A percentile compares a stretch with the other conserved stretches of the same genome.
Evolutionary conservation across 169 alveolate genomes (phyloP).

Genomic region (Eimeria brunetti): DNA sequence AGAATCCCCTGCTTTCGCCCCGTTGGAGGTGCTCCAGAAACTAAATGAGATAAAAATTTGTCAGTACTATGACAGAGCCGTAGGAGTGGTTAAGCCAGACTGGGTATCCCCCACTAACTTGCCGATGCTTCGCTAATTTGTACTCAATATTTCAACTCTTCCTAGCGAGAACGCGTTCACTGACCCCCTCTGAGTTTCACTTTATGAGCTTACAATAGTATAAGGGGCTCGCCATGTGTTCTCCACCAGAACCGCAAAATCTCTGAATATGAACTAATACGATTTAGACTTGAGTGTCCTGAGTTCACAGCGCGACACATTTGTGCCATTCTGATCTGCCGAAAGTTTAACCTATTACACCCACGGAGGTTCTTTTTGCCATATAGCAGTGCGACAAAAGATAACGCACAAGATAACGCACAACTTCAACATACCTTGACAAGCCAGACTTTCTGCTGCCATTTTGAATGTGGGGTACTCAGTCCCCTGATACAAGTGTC

Average conservation of each 20-base stretch:
- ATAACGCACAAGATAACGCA: neutral
- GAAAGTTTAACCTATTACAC: neutral
- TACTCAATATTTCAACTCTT: neutral
- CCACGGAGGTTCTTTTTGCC: neutral
- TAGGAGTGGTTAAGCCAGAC: neutral
- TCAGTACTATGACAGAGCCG: neutral
- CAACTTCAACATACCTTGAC: neutral
- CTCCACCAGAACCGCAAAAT: neutral
- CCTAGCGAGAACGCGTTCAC: neutral
- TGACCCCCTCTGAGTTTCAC: neutral
- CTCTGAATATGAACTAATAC: neutral
- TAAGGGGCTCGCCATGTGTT: neutral
- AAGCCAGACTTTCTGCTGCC: neutral
- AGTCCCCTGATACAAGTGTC: neutral
- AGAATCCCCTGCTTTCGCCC: neutral
- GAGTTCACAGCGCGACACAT: neutral
- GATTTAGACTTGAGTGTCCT: neutral
- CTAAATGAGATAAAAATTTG: neutral
- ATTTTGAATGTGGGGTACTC: neutral
- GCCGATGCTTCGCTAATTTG: no score
- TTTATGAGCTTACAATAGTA: neutral
- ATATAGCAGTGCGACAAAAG: neutral
- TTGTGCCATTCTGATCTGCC: neutral
- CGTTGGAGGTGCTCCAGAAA: neutral
- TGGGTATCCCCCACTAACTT: neutral